Base-by-base conservation (phyloP, 2,329 filamentous ascomycete species). In the Sclerotinia nivalis region DNA sequence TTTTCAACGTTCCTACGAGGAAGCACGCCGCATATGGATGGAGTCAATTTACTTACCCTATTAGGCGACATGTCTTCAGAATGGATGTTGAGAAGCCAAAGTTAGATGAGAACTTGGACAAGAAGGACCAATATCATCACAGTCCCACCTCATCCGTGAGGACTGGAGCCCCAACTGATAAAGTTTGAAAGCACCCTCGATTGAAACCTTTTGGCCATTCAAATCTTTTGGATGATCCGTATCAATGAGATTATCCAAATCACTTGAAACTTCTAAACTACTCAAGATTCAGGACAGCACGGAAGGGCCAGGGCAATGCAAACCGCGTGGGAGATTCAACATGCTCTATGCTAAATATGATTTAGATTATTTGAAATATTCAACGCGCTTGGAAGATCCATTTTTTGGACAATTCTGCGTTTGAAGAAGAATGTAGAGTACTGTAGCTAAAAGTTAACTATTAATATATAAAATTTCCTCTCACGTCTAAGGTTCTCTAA, bases 1-100 rank as follows among this genome's bases (percentile, higher is more conserved):
- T 77, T 9, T 68, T 68, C 34, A 40, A 15, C 22, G 31, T 68
- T 13, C 66, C 40, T 49, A 68, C 66, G 8, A 45, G 66, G 8
- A 47, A 61, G 20, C 66, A 68, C 43, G 67, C 67, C 4, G 67
- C 59, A 6, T 65, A 59, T 47, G 67, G 67, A 25, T 49, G 47
- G 31, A 43, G 40, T 15, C 67, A 69, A 56, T 40, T 69, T 22
- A 52, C 59, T 13, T 65, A 69, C 20, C 49, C 62, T 13, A 47
- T 69, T 31, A 69, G n/a, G 13, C 37, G 60, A 65, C 54, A 69
- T 47, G 18, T 69, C 20, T 47, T 69, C 2, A 25, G 28, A 18
- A 49, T 65, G 31, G 43, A 69, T 47, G 49, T 69, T 40, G 59
- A 65, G 28, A 52, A 34, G 22, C 47, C 62, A 25, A 28, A 20